phyloP scores from a whole-genome alignment of 2,329 filamentous ascomycete species.

The Clarireedia monteithiana region DNA sequence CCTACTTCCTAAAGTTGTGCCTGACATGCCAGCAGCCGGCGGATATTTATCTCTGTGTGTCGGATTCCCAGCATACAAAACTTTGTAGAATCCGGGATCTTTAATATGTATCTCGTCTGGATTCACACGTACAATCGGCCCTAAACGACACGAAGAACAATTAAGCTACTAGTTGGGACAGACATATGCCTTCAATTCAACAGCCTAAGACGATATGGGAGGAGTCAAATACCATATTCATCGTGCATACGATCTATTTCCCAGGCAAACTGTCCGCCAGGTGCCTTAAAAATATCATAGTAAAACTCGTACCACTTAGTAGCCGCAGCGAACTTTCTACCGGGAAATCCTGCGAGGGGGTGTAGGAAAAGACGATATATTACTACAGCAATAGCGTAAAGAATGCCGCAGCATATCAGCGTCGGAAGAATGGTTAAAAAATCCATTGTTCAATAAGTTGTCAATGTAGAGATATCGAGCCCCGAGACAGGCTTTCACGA shows the following conservation, averaged over 20 bases:
- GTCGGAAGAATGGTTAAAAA: too few species aligned
- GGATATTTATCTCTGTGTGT: slow-evolving; percentile 11
- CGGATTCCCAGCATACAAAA: slow-evolving; percentile 14
- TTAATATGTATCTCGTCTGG: slow-evolving; percentile 24
- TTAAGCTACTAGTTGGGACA: neutral
- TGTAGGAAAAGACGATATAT: slow-evolving; percentile 26
- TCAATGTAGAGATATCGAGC: too few species aligned
- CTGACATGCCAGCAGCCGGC: neutral
- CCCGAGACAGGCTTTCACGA: too few species aligned
- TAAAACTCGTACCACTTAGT: slow-evolving; percentile 20
- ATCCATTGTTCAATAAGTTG: too few species aligned
- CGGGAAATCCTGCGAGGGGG: slow-evolving; percentile 25
- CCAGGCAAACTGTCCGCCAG: slow-evolving; percentile 7
- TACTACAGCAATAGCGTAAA: neutral
- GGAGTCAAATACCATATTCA: slow-evolving; percentile 3
- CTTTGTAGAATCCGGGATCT: slow-evolving; percentile 20
- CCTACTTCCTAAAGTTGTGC: neutral
- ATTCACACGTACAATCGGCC: slow-evolving; percentile 20
- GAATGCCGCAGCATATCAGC: neutral
- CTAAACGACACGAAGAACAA: slow-evolving; percentile 8
- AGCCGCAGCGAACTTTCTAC: slow-evolving; percentile 18
- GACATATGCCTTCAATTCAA: neutral
- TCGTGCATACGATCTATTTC: slow-evolving; percentile 6
- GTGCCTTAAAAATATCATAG: slow-evolving; percentile 16
- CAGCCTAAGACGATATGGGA: neutral